Percentiles rank a stretch among this genome's conserved stretches.
phyloP scores from a whole-genome alignment of 495 filamentous ascomycete genomes.

The Chaetomium fimeti region DNA sequence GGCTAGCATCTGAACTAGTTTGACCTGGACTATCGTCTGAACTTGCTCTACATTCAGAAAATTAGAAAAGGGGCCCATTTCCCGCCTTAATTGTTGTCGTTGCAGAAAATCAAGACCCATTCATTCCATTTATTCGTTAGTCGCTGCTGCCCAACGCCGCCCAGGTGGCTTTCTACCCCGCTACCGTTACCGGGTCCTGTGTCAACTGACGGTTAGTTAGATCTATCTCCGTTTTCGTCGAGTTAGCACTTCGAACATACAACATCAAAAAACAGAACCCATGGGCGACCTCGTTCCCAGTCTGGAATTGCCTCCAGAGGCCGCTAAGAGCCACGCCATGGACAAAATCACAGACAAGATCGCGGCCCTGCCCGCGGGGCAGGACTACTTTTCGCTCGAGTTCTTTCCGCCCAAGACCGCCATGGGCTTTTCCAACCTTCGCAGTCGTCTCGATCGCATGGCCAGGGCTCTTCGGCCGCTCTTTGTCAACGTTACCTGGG shows the following conservation, averaged over 20 bases:
- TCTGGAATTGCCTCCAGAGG: slow-evolving; percentile 26
- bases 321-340: slow-evolving; percentile 49
- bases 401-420: slow-evolving; percentile 98
- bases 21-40: background rate
- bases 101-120: background rate
- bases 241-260: background rate
- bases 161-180: background rate
- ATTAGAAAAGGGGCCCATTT: background rate
- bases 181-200: background rate
- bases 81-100: background rate
- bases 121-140: background rate
- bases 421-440: slow-evolving; percentile 91
- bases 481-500: slow-evolving; percentile 98
- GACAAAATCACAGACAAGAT: slow-evolving; percentile 97
- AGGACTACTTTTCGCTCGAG: slow-evolving; percentile 91
- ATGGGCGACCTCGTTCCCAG: slow-evolving; percentile 30
- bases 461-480: slow-evolving; percentile 81
- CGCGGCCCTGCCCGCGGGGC: slow-evolving; percentile 76
- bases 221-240: background rate
- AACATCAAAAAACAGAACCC: background rate
- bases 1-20: background rate
- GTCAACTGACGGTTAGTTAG: slow-evolving; percentile 3
- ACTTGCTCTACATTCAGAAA: background rate
- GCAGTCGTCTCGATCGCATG: slow-evolving; percentile 93
- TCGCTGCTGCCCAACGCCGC: background rate